Percentiles rank a stretch among this genome's conserved stretches.
Evolutionary conservation across 495 filamentous ascomycete genomes (phyloP).

Genomic region (Daldinia decipiens): DNA sequence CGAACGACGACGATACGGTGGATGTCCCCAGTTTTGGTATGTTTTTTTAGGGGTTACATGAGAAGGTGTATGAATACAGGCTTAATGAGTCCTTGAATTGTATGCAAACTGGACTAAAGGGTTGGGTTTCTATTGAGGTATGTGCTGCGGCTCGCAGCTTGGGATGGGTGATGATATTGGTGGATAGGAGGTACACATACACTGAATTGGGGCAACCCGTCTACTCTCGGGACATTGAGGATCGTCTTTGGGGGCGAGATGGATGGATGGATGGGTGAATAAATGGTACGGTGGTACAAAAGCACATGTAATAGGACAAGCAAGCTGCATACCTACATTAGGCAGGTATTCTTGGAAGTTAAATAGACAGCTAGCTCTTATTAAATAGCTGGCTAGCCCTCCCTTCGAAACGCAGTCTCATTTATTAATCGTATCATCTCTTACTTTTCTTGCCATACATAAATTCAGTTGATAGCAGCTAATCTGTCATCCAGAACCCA

Average conservation of each 20-base stretch:
- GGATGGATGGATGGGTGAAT: slow-evolving; percentile 1
- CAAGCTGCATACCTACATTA: not conserved
- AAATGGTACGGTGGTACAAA: not conserved
- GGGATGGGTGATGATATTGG: not conserved
- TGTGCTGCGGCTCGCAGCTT: not conserved
- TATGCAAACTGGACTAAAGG: not conserved
- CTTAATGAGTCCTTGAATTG: not conserved
- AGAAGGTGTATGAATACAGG: slow-evolving; percentile 10
- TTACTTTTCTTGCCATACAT: not conserved
- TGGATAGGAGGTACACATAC: not conserved
- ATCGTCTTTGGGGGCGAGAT: slow-evolving; percentile 11
- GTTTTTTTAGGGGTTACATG: not conserved
- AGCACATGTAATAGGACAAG: slow-evolving; percentile 1
- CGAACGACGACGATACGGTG: not conserved
- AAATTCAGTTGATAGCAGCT: slow-evolving; percentile 10
- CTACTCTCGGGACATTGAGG: not conserved
- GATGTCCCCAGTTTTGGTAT: not conserved
- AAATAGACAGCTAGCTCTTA: not conserved
- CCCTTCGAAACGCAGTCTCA: slow-evolving; percentile 22
- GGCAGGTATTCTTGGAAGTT: not conserved
- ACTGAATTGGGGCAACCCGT: not conserved
- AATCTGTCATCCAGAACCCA: slow-evolving; percentile 9
- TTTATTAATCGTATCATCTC: slow-evolving; percentile 15
- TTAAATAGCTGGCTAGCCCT: not conserved
- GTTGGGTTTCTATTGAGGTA: not conserved